Evolutionary conservation across 179 eudicot genomes (phyloP), one percentile per base, ranked within the genome.

Genomic region (Silene coronaria): DNA sequence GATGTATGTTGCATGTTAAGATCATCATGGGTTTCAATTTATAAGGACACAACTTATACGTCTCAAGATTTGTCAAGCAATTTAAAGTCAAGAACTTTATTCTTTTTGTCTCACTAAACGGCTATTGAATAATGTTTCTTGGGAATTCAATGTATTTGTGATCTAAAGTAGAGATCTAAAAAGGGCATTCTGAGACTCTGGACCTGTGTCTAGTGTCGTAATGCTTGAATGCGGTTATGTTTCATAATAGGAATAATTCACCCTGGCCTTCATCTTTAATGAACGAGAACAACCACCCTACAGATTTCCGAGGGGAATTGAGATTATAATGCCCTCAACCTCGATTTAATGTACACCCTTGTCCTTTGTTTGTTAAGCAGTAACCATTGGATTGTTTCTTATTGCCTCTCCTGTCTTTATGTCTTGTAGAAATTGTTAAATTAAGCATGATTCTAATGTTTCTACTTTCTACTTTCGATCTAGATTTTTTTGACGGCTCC

Each of bases 301-400:
- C n/a, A n/a, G n/a, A n/a, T n/a, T n/a, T 66, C 74, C 75, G 76
- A 63, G 76, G 78, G 78, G 57, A 42, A 5, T 74, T 63, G 48
- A 69, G 72, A 75, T 71, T 75, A 64, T 73, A 5, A 45, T 59
- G 74, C 24, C 36, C 66, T 68, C 46, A 23, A 69, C 67, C 74
- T 36, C 67, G 32, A 42, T 8, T 42, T 42, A 11, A 68, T 72
- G 80, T 76, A 72, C 28, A 67, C 77, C 74, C 70, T 8, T 14
- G 55, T 64, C 75, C 70, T 70, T 19, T 16, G 64, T 70, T 19
- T 16, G 58, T 46, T 72, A 72, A 67, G 36, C 9, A 67, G 48
- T 34, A 60, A 24, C 22, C 26, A 36, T 46, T 53, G 36, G 17
- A 61, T 70, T 58, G 72, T 42, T 74, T 68, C 51, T 74, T 0